A percentile compares a stretch with the other conserved stretches of the same genome.
These are phyloP conservation scores for Linderniella brevidens DNA, from an alignment of 257 asterid genomes.

Conservation along the genomic window DNA sequence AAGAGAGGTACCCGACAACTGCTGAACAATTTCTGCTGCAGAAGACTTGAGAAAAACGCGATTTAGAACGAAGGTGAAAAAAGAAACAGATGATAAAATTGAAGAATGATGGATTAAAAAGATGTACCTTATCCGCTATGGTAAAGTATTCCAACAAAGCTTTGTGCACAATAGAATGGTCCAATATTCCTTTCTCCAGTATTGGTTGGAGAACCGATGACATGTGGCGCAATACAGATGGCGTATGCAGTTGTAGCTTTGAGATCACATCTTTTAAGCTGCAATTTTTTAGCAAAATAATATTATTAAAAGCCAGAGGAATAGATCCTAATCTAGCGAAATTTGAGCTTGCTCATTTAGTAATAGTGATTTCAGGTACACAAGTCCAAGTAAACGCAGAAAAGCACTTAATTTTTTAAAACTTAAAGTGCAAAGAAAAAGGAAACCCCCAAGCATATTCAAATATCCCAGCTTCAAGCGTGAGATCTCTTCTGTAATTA, in stretches of 20 bases:
- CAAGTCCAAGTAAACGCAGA: no score
- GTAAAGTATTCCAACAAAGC: constrained; percentile 55
- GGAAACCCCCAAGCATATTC: no score
- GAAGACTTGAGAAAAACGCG: constrained; percentile 43
- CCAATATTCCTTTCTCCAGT: constrained; percentile 79
- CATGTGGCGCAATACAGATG: constrained; percentile 86
- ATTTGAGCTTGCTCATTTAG: no score
- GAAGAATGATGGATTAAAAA: not conserved
- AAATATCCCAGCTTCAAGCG: no score
- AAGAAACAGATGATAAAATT: not conserved
- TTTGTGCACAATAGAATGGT: constrained; percentile 85
- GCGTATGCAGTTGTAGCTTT: constrained; percentile 50
- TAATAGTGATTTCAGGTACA: no score
- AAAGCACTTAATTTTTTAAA: no score
- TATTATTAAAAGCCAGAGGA: not conserved
- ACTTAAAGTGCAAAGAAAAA: not conserved
- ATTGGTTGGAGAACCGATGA: constrained; percentile 64
- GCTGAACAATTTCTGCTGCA: constrained; percentile 77
- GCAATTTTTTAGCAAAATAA: constrained; percentile 8
- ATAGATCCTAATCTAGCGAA: not conserved
- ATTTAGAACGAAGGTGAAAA: constrained; percentile 20
- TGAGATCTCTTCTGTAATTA: no score
- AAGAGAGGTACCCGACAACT: constrained; percentile 45
- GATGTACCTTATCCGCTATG: constrained; percentile 65
- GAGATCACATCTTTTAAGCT: constrained; percentile 71